A percentile compares a stretch with the other conserved stretches of the same genome.
These are phyloP conservation scores for Saturnispora ahearnii DNA, from an alignment of 805 yeast species.

Conservation along the genomic window DNA sequence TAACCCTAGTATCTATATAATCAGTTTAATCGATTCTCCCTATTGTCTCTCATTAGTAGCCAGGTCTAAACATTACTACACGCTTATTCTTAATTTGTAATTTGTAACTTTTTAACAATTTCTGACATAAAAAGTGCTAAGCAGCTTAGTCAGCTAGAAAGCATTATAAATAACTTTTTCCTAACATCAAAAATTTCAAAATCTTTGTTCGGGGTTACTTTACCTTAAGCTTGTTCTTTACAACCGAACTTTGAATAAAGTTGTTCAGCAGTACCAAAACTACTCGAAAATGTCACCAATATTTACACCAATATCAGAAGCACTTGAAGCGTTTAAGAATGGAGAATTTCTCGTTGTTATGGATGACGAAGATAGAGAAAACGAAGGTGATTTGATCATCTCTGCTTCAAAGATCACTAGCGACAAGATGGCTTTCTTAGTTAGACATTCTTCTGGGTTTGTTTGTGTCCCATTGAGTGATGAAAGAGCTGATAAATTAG, in stretches of 20 bases:
- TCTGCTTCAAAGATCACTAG: slow-evolving; percentile 81
- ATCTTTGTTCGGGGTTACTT: not conserved
- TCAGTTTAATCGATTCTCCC: no score
- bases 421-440: slow-evolving; percentile 88
- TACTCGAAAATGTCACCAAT: slow-evolving; percentile 1
- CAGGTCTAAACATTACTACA: no score
- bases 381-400: slow-evolving; percentile 92
- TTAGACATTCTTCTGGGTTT: slow-evolving; percentile 80
- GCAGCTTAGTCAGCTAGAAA: slow-evolving; percentile 5
- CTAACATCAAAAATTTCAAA: not conserved
- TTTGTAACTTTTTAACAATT: no score
- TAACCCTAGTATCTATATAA: no score
- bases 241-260: not conserved
- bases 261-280: no score
- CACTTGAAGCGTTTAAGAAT: slow-evolving; percentile 58
- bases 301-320: slow-evolving; percentile 56
- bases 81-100: no score
- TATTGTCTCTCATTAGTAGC: no score
- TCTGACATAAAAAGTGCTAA: not conserved
- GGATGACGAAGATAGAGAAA: slow-evolving; percentile 94
- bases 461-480: slow-evolving; percentile 85
- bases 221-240: not conserved
- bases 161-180: not conserved
- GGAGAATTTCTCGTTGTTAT: slow-evolving; percentile 90
- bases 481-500: slow-evolving; percentile 68